These are phyloP conservation scores for Westerdykella sp. DNA, from an alignment of 2,329 filamentous ascomycete species.

Conservation along the genomic window DNA sequence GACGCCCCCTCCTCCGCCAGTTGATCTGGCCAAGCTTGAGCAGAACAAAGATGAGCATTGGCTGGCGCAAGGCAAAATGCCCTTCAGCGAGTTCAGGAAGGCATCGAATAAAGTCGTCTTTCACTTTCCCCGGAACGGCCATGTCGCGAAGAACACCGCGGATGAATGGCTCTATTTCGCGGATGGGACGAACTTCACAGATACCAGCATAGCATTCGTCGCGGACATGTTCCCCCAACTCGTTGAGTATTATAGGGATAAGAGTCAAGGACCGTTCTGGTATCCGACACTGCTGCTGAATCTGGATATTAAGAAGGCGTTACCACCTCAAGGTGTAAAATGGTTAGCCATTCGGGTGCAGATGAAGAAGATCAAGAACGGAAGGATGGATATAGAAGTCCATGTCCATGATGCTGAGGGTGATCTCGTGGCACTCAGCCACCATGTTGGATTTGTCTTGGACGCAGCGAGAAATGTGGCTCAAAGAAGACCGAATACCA, in stretches of 20 bases:
- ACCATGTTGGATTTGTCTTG: slow-evolving; percentile 62
- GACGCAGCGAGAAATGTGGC: slow-evolving; percentile 58
- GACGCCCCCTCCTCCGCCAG: slow-evolving; percentile 40
- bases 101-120: slow-evolving; percentile 48
- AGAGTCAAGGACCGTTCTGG: slow-evolving; percentile 50
- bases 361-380: slow-evolving; percentile 62
- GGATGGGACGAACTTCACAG: slow-evolving; percentile 57
- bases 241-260: slow-evolving; percentile 46
- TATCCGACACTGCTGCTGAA: slow-evolving; percentile 71
- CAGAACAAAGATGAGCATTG: slow-evolving; percentile 46
- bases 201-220: slow-evolving; percentile 58
- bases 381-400: slow-evolving; percentile 69
- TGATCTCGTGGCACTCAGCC: slow-evolving; percentile 61
- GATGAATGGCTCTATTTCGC: slow-evolving; percentile 64
- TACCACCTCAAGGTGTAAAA: slow-evolving; percentile 62
- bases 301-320: slow-evolving; percentile 66
- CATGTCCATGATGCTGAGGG: slow-evolving; percentile 58
- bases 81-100: slow-evolving; percentile 43
- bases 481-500: slow-evolving; percentile 37
- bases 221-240: slow-evolving; percentile 64
- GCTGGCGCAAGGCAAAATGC: slow-evolving; percentile 40
- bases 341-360: slow-evolving; percentile 64
- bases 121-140: slow-evolving; percentile 47
- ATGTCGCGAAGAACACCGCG: slow-evolving; percentile 37
- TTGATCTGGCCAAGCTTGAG: slow-evolving; percentile 40